Percentiles rank a stretch among this genome's conserved stretches.
Evolutionary conservation across 2,329 filamentous ascomycete species (phyloP).

Genomic region (Diaporthe sp.): DNA sequence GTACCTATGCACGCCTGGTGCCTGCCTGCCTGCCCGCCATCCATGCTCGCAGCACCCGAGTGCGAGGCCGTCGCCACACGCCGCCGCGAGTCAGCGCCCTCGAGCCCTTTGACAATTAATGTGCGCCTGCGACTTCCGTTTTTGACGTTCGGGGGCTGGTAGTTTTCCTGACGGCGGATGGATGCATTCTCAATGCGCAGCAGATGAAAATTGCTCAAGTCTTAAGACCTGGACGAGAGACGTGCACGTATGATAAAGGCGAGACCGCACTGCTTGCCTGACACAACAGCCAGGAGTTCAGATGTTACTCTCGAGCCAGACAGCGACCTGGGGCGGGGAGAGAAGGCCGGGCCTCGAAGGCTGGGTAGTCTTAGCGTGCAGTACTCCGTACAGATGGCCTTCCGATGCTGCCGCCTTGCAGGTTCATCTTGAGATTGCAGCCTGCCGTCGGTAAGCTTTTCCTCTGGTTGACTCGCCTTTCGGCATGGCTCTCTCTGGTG

Average conservation of each 20-base stretch:
- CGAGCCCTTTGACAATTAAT: not conserved
- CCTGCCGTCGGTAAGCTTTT: conserved; percentile 9
- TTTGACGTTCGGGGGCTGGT: not conserved
- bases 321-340: not conserved
- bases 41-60: not conserved
- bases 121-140: not conserved
- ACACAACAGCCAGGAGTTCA: not conserved
- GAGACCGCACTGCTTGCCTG: not conserved
- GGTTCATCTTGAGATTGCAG: not conserved
- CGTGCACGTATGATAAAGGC: not conserved
- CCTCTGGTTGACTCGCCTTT: not conserved
- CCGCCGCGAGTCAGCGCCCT: conserved; percentile 11
- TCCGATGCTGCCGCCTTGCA: not conserved
- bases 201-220: not conserved
- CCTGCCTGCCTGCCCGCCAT: not conserved
- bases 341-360: not conserved
- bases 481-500: not conserved
- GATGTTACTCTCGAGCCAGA: not conserved
- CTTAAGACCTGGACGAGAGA: not conserved
- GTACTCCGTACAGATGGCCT: not conserved
- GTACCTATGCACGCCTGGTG: not conserved
- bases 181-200: not conserved
- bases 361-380: not conserved
- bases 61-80: conserved; percentile 1
- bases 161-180: not conserved